Conservation (phyloP, 2,329 filamentous ascomycete species). For the Pleoardoris graminearum region DNA sequence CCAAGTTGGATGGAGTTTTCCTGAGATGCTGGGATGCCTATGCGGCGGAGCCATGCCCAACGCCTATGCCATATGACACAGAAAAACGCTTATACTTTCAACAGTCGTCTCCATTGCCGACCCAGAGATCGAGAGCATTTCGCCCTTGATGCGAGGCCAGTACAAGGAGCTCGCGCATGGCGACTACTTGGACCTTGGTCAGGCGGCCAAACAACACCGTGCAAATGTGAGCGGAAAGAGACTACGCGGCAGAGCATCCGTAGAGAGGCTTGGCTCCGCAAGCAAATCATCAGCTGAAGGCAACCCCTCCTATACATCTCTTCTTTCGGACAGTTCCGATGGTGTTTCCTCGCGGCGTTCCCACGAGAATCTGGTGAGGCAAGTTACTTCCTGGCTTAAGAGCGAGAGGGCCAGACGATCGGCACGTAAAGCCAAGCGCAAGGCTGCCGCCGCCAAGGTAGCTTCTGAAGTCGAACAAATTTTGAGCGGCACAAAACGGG, state of each 20-base stretch:
- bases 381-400: slow-evolving; percentile 82
- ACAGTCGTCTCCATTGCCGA: slow-evolving; percentile 53
- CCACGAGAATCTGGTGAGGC: slow-evolving; percentile 61
- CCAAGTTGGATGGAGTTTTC: too few relatives aligned
- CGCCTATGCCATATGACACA: not conserved
- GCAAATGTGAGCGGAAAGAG: slow-evolving; percentile 48
- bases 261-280: slow-evolving; percentile 34
- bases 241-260: slow-evolving; percentile 49
- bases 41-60: not conserved
- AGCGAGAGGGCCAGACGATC: slow-evolving; percentile 73
- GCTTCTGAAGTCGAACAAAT: slow-evolving; percentile 28
- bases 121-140: slow-evolving; percentile 52
- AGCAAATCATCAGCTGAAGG: slow-evolving; percentile 26
- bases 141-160: slow-evolving; percentile 51
- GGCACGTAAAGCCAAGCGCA: slow-evolving; percentile 55
- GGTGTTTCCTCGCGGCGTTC: slow-evolving; percentile 29
- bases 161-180: slow-evolving; percentile 51
- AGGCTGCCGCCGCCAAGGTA: slow-evolving; percentile 56
- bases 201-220: slow-evolving; percentile 40
- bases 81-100: slow-evolving; percentile 27
- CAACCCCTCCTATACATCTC: slow-evolving; percentile 37
- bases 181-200: slow-evolving; percentile 48
- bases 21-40: not conserved
- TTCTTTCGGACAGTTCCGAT: slow-evolving; percentile 36
- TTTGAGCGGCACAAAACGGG: slow-evolving; percentile 5